Conservation (phyloP, 768 basidiomycete species). For the Mycena filopes region DNA sequence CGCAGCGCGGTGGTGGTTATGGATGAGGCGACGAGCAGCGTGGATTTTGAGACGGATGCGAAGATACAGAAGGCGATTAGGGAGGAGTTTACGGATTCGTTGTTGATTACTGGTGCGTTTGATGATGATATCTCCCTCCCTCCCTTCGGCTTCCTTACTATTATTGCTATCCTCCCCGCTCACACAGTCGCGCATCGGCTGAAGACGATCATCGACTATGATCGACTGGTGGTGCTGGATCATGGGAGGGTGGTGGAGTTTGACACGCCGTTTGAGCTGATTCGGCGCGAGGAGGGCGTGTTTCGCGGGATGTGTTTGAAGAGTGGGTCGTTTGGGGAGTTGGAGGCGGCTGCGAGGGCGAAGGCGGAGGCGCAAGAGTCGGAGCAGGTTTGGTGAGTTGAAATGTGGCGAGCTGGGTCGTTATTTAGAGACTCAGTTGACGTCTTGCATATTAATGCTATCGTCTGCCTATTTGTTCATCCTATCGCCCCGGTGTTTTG, state of each 20-base stretch:
- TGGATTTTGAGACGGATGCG: constrained; percentile 84
- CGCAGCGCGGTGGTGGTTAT: constrained; percentile 79
- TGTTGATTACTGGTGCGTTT: constrained; percentile 75
- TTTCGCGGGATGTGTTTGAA: constrained; percentile 66
- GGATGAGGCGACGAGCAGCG: constrained; percentile 88
- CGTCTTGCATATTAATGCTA: no score
- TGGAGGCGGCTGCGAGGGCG: constrained; percentile 30
- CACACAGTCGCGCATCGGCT: constrained; percentile 77
- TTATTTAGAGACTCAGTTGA: no score
- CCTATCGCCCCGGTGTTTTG: no score
- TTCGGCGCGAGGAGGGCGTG: constrained; percentile 56
- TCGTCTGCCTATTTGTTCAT: no score
- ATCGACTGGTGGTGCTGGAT: constrained; percentile 84
- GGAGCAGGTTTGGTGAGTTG: neutral
- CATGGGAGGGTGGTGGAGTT: constrained; percentile 65
- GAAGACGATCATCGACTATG: constrained; percentile 84
- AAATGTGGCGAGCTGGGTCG: no score
- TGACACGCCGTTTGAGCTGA: constrained; percentile 63
- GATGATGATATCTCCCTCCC: neutral
- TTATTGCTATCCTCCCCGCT: no score
- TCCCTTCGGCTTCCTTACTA: no score
- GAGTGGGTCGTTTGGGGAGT: constrained; percentile 42
- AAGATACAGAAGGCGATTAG: constrained; percentile 92
- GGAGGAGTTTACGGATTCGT: constrained; percentile 81
- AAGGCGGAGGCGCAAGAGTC: constrained; percentile 23